phyloP scores from a whole-genome alignment of 805 yeast genomes.

The Metschnikowia arizonensis region DNA sequence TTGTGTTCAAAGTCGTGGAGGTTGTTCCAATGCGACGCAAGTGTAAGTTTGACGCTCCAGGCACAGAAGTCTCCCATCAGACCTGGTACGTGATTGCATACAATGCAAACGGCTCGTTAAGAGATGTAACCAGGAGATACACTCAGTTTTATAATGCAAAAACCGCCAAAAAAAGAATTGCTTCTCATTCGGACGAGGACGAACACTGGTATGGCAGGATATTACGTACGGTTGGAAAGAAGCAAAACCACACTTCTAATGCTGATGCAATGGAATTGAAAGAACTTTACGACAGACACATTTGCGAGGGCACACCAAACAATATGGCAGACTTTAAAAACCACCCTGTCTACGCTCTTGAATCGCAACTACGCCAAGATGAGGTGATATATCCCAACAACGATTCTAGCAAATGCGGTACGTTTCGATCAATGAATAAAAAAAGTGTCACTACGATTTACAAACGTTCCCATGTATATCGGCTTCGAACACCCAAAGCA shows the following conservation, averaged over 20 bases:
- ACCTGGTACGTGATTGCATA: slow-evolving; percentile 75
- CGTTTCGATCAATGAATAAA: slow-evolving; percentile 41
- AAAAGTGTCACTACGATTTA: slow-evolving; percentile 54
- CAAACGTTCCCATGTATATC: slow-evolving; percentile 59
- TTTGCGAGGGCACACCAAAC: slow-evolving; percentile 83
- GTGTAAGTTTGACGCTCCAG: slow-evolving; percentile 70
- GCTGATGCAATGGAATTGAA: slow-evolving; percentile 54
- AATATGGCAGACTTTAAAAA: slow-evolving; percentile 75
- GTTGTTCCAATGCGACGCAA: slow-evolving; percentile 48
- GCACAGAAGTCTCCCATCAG: slow-evolving; percentile 51
- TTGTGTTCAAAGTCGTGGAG: slow-evolving; percentile 61
- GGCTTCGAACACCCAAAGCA: slow-evolving; percentile 67
- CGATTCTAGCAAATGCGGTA: slow-evolving; percentile 59
- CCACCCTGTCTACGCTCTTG: slow-evolving; percentile 84
- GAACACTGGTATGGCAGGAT: slow-evolving; percentile 58
- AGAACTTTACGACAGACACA: slow-evolving; percentile 58
- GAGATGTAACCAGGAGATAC: slow-evolving; percentile 86
- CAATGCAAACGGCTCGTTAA: slow-evolving; percentile 58
- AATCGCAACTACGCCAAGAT: slow-evolving; percentile 64
- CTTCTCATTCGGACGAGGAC: slow-evolving; percentile 50
- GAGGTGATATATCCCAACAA: slow-evolving; percentile 69
- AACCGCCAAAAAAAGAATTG: slow-evolving; percentile 67
- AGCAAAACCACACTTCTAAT: slow-evolving; percentile 22
- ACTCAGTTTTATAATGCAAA: slow-evolving; percentile 67
- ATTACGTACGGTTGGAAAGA: slow-evolving; percentile 30